These are phyloP conservation scores for Aspergillus sergii DNA, from an alignment of 2,329 filamentous ascomycete species.

Conservation along the genomic window DNA sequence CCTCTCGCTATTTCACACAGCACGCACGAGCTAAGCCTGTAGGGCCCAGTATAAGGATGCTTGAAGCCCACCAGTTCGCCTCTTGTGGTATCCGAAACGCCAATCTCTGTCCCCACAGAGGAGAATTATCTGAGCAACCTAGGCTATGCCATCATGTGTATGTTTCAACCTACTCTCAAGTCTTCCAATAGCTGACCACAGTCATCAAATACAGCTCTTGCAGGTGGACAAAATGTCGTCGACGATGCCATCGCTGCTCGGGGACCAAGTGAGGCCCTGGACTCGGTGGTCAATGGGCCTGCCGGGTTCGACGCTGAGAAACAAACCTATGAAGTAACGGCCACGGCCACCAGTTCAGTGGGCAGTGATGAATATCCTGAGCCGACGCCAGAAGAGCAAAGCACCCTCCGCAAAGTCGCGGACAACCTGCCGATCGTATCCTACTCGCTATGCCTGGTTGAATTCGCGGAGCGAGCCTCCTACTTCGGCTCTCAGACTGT, in stretches of 20 bases:
- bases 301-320: background rate
- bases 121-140: background rate
- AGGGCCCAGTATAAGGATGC: background rate
- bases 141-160: background rate
- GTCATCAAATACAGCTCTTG: background rate
- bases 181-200: background rate
- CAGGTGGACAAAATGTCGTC: background rate
- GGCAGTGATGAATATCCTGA: background rate
- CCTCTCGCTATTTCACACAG: background rate
- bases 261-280: background rate
- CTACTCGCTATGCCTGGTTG: conserved; percentile 62
- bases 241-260: background rate
- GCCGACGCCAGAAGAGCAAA: conserved; percentile 52
- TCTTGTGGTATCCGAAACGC: background rate
- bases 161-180: background rate
- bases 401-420: conserved; percentile 52
- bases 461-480: conserved; percentile 63
- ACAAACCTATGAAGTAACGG: background rate
- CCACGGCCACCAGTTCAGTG: background rate
- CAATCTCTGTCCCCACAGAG: background rate
- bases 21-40: background rate
- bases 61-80: background rate
- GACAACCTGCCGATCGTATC: conserved; percentile 54
- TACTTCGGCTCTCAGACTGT: conserved; percentile 61
- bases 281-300: background rate